Evolutionary conservation across 2,329 filamentous ascomycete species (phyloP), one percentile per base, ranked within the genome.

Genomic region (Xylaria sp.): DNA sequence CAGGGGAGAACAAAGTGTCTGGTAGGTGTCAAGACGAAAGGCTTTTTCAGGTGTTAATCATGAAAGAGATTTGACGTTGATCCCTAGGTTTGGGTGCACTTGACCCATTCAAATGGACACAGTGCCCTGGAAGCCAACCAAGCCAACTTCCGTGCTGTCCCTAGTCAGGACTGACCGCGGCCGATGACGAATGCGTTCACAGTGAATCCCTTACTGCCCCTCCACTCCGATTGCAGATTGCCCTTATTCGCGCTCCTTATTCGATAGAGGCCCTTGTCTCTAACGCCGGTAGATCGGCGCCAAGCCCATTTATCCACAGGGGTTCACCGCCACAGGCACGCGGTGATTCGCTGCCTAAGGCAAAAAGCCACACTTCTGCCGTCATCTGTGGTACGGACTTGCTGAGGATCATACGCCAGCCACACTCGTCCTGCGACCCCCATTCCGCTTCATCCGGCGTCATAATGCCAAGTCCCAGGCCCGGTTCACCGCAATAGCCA

Each of bases 131-230:
- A 47, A 53, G 44, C 46, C 45, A 42, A 45, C 19, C 21, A 29
- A 39, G 40, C 44, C 29, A 34, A 34, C 29, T 34, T 34, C 29
- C 29, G 16, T n/a, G n/a, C n/a, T n/a, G n/a, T n/a, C n/a, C n/a
- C n/a, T n/a, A 34, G 29, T 34, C 29, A 34, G 29, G 44, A 50
- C 44, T 47, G 53, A 34, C 49, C 19, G 21, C 47, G 18, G 54
- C n/a, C 50, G 52, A 61, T 59, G 58, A 61, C 58, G 58, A 59
- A 59, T 56, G 52, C 48, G 48, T 52, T 49, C 45, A 47, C 17
- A 42, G 24, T 47, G 39, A 19, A 43, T 52, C 43, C 45, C 37
- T 26, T 45, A 44, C 47, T 41, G 46, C 52, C 46, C 46, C 56
- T 49, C 52, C 37, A 42, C n/a, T 21, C 29, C 29, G 29, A 34